A percentile compares a stretch with the other conserved stretches of the same genome.
Conservation (phyloP, 2,329 filamentous ascomycete genomes). For the Dothistroma septosporum region DNA sequence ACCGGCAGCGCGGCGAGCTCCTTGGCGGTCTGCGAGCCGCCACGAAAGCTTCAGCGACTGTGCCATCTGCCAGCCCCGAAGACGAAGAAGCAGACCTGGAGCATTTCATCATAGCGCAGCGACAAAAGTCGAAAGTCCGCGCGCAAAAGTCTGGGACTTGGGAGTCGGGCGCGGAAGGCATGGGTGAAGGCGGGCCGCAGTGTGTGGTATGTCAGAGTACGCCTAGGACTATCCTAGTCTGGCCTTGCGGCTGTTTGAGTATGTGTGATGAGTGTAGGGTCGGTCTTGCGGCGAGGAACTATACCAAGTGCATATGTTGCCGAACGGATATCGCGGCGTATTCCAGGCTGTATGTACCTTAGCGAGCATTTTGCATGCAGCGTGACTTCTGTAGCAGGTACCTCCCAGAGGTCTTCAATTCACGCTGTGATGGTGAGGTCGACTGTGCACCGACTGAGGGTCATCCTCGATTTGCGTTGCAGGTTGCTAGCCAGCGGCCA, state of each 20-base stretch:
- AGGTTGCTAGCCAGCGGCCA: too few species aligned
- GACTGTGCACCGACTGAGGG: background rate
- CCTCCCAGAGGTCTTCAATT: background rate
- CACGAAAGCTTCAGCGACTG: conserved; percentile 37
- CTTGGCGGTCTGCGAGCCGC: conserved; percentile 44
- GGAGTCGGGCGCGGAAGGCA: conserved; percentile 67
- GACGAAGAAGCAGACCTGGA: conserved; percentile 59
- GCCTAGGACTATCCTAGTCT: conserved; percentile 85
- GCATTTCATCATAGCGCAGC: conserved; percentile 54
- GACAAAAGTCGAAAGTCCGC: conserved; percentile 44
- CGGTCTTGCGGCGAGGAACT: conserved; percentile 93
- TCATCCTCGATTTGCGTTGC: too few species aligned
- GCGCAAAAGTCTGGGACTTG: conserved; percentile 44
- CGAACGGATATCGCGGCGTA: conserved; percentile 84
- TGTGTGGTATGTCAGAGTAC: conserved; percentile 90
- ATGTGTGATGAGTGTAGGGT: conserved; percentile 94
- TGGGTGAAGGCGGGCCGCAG: conserved; percentile 71
- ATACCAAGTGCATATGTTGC: conserved; percentile 93
- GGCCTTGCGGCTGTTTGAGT: conserved; percentile 92
- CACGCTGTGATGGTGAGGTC: background rate
- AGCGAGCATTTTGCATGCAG: background rate
- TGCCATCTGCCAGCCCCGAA: conserved; percentile 37
- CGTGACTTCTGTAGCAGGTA: background rate
- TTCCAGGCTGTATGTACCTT: conserved; percentile 85
- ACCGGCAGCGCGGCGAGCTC: conserved; percentile 66